Evolutionary conservation across 1,284 basidiomycete genomes (phyloP).

Genomic region (Puccinia brachypodii): DNA sequence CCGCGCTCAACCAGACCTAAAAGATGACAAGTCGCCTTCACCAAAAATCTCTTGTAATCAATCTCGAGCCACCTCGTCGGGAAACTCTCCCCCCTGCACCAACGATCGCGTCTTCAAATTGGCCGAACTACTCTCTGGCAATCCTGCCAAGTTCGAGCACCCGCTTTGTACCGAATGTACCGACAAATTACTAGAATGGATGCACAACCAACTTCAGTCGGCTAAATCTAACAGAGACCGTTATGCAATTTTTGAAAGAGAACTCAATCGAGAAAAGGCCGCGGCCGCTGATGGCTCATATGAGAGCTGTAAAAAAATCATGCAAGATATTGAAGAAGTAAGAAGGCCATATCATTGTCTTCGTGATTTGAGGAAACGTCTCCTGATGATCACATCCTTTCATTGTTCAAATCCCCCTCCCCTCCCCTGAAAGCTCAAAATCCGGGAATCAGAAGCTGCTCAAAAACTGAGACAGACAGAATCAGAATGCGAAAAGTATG

Average conservation of each 20-base stretch:
- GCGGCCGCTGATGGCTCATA: slow-evolving; percentile 14
- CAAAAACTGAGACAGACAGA: slow-evolving; percentile 73
- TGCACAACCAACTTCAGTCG: slow-evolving; percentile 82
- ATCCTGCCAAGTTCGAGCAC: slow-evolving; percentile 83
- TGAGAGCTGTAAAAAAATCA: slow-evolving; percentile 47
- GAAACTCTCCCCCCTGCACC: not conserved
- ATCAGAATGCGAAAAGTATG: slow-evolving; percentile 70
- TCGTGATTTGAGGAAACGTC: not conserved
- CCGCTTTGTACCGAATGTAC: slow-evolving; percentile 95
- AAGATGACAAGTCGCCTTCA: not conserved
- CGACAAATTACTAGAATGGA: slow-evolving; percentile 71
- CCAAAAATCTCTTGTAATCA: not conserved
- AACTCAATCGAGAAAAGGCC: slow-evolving; percentile 64
- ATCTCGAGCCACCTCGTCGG: not conserved
- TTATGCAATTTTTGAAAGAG: slow-evolving; percentile 86
- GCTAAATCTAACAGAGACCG: slow-evolving; percentile 87
- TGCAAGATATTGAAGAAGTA: slow-evolving; percentile 67
- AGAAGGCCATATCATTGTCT: not conserved
- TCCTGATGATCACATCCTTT: not conserved
- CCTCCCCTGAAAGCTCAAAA: slow-evolving; percentile 52
- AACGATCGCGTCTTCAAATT: slow-evolving; percentile 24
- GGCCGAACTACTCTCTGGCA: slow-evolving; percentile 64
- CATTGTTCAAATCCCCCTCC: slow-evolving; percentile 39
- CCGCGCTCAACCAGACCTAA: slow-evolving; percentile 19
- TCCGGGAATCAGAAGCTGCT: slow-evolving; percentile 61